Evolutionary conservation across 2,329 filamentous ascomycete species (phyloP).

Genomic region (Arthrocladium fulminans): DNA sequence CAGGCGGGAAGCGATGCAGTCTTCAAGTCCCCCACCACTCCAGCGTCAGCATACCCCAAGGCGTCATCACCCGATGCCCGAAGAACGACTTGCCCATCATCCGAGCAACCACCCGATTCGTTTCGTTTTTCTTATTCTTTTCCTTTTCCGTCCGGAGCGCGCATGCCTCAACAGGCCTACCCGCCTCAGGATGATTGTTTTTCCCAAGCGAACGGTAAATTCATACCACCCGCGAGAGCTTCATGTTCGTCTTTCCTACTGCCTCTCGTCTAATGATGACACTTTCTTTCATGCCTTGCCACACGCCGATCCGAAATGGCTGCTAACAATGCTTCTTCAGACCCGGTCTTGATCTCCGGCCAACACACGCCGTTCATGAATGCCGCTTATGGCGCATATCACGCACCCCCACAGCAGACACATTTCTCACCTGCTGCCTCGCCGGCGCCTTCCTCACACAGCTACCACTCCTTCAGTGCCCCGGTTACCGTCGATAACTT

Average conservation of each 20-base stretch:
- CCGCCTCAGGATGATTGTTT: conserved; percentile 38
- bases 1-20: conserved; percentile 10
- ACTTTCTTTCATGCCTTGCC: too few species aligned
- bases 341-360: conserved; percentile 46
- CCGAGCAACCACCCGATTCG: conserved; percentile 9
- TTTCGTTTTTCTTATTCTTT: neutral
- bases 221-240: conserved; percentile 44
- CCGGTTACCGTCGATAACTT: conserved; percentile 20
- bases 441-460: conserved; percentile 25
- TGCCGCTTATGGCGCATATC: conserved; percentile 18
- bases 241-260: conserved; percentile 43
- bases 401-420: conserved; percentile 9
- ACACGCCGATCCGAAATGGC: neutral
- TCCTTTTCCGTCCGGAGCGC: conserved; percentile 14
- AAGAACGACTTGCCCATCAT: conserved; percentile 7
- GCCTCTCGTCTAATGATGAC: conserved; percentile 18
- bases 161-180: conserved; percentile 11
- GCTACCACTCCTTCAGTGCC: conserved; percentile 24
- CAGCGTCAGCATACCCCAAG: conserved; percentile 27
- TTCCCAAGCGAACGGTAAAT: conserved; percentile 46
- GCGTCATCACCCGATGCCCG: conserved; percentile 19
- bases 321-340: conserved; percentile 28
- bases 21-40: conserved; percentile 31
- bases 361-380: conserved; percentile 25
- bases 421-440: conserved; percentile 31